These are phyloP conservation scores for Penicillium flavigenum DNA, from an alignment of 495 filamentous ascomycete species.

Conservation along the genomic window DNA sequence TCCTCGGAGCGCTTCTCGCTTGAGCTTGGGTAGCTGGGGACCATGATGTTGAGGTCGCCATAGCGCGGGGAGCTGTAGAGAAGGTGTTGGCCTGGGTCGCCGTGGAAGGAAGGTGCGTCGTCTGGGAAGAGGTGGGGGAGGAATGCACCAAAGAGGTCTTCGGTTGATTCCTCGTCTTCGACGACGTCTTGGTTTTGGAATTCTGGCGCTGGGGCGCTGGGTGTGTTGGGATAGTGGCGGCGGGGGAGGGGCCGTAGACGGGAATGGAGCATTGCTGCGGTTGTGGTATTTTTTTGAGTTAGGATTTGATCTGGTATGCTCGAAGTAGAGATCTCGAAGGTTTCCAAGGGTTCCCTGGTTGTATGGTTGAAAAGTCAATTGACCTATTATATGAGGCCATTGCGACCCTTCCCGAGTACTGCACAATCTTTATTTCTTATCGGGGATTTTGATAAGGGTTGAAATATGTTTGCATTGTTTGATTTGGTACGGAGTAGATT, in stretches of 20 bases:
- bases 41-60: constrained; percentile 49
- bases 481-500: neutral
- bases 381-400: neutral
- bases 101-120: constrained; percentile 70
- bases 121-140: constrained; percentile 75
- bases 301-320: neutral
- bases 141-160: constrained; percentile 65
- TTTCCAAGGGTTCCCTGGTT: neutral
- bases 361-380: constrained; percentile 3
- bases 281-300: neutral
- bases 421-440: neutral
- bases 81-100: constrained; percentile 64
- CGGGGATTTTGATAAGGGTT: neutral
- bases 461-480: constrained; percentile 8
- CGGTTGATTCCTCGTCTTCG: constrained; percentile 36
- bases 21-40: constrained; percentile 41
- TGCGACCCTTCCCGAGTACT: neutral
- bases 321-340: neutral
- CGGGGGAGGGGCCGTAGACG: constrained; percentile 37
- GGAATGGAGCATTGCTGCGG: constrained; percentile 31
- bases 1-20: constrained; percentile 23
- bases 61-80: constrained; percentile 64
- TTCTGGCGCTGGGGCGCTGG: constrained; percentile 20
- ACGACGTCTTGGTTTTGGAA: constrained; percentile 12
- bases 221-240: constrained; percentile 13